A percentile compares a stretch with the other conserved stretches of the same genome.
Conservation (phyloP, 2,329 filamentous ascomycete genomes). For the Emmonsia crescens region DNA sequence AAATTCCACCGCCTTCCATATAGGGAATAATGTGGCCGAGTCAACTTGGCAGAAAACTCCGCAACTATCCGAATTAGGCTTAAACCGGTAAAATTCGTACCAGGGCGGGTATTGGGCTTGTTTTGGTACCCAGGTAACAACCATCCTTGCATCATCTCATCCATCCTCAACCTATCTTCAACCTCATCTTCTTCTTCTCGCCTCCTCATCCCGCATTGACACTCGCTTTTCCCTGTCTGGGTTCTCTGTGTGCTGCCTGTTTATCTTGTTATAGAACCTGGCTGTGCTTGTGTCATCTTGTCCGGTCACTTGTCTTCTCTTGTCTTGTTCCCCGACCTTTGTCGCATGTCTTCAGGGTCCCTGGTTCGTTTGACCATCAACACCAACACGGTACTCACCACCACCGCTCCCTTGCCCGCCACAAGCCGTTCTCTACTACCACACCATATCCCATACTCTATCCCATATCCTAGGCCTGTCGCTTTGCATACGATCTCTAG, state of each 20-base stretch:
- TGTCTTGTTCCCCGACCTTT: background rate
- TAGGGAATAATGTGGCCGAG: background rate
- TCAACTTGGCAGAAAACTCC: background rate
- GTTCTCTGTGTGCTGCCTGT: background rate
- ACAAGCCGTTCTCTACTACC: background rate
- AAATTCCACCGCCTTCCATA: background rate
- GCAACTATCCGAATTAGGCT: background rate
- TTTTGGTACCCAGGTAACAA: no score
- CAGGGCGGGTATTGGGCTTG: background rate
- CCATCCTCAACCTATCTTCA: no score
- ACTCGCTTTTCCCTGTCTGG: background rate
- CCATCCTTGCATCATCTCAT: no score
- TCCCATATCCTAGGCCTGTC: background rate
- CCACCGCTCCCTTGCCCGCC: background rate
- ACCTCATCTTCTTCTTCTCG: background rate
- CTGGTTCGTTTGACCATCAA: background rate
- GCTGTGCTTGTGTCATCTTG: background rate
- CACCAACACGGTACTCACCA: slow-evolving; percentile 2
- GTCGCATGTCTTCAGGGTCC: slow-evolving; percentile 14
- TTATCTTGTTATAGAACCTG: background rate
- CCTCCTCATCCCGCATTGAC: background rate
- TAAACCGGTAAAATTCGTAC: background rate
- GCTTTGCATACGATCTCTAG: background rate
- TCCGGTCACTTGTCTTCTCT: background rate
- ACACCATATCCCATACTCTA: background rate